phyloP scores from a whole-genome alignment of 228 moss, liverwort and hornwort species.

The Sphagnum fallax region DNA sequence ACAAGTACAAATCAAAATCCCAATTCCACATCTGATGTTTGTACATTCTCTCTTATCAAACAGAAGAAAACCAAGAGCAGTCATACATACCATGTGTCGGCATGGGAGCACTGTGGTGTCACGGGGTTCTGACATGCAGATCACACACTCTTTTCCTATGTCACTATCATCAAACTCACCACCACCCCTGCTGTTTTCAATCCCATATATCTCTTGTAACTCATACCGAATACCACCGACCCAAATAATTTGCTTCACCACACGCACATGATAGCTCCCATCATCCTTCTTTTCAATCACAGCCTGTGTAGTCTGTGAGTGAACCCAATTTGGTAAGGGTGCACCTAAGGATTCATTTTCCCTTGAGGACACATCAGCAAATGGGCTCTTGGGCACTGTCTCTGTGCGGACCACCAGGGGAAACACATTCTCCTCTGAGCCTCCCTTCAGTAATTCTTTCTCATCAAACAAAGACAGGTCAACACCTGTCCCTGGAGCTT shows the following conservation, averaged over 20 bases:
- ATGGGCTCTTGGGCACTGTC: constrained; percentile 54
- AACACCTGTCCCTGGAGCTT: constrained; percentile 77
- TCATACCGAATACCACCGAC: constrained; percentile 71
- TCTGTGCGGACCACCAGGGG: constrained; percentile 84
- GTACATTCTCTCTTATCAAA: too few species aligned
- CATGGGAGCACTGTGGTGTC: constrained; percentile 95
- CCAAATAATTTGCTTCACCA: constrained; percentile 86
- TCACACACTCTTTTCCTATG: constrained; percentile 88
- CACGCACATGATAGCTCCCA: constrained; percentile 60
- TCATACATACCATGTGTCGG: constrained; percentile 81
- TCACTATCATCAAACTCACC: constrained; percentile 63
- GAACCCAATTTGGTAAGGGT: constrained; percentile 60
- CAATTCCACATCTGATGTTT: too few species aligned
- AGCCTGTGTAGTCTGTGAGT: constrained; percentile 86
- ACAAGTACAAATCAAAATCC: too few species aligned
- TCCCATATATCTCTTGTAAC: constrained; percentile 94
- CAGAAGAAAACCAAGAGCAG: too few species aligned
- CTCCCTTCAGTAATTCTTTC: constrained; percentile 54
- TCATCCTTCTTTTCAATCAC: constrained; percentile 77
- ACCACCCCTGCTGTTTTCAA: constrained; percentile 64
- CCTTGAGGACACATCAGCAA: constrained; percentile 23
- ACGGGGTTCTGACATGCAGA: constrained; percentile 94
- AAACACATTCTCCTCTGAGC: constrained; percentile 44
- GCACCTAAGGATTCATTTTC: constrained; percentile 42
- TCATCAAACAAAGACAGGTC: constrained; percentile 76